Evolutionary conservation across 2,329 filamentous ascomycete species (phyloP), one percentile per base, ranked within the genome.

Genomic region (Ascochyta viciae-villosae): DNA sequence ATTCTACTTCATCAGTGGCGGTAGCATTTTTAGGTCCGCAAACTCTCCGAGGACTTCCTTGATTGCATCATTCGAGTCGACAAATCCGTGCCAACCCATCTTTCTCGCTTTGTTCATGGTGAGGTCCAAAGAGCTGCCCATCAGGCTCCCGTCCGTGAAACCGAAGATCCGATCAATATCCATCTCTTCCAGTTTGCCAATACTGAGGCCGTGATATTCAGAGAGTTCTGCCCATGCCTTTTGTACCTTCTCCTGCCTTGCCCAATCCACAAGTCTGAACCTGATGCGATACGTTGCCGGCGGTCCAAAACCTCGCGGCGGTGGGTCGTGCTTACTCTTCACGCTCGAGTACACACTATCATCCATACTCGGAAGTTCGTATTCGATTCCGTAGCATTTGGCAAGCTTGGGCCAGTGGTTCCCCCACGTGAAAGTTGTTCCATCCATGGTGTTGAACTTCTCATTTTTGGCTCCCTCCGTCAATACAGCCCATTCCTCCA

Each of bases 401-500:
- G 80, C 80, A 13, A 83, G 67, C 57, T 78, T 76, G 0, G 78
- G 76, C 78, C 79, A 84, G 53, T 83, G 77, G 23, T 76, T 74
- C 1, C 79, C 79, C 77, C 79, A 83, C 1, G 77, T 79, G 19
- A 83, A 78, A 0, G 73, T 69, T 13, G 71, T 75, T 5, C 76
- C 78, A 46, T 85, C 81, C 29, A 68, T 68, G 0, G 78, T 77
- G 55, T 85, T 85, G 69, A 84, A 83, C 15, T 74, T 77, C 62
- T 84, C 67, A 55, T 82, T 76, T 47, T 63, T 67, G 8, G 78
- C 75, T 4, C 66, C 66, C 0, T 75, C 73, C 1, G 73, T 77
- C 19, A 85, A 64, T 0, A 79, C 79, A 0, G 77, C 78, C 81
- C 81, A 85, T 64, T 79, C 81, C 77, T 85, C 70, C 24, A 84